Conservation (phyloP, 345 rosid genomes). For the Heritiera littoralis region DNA sequence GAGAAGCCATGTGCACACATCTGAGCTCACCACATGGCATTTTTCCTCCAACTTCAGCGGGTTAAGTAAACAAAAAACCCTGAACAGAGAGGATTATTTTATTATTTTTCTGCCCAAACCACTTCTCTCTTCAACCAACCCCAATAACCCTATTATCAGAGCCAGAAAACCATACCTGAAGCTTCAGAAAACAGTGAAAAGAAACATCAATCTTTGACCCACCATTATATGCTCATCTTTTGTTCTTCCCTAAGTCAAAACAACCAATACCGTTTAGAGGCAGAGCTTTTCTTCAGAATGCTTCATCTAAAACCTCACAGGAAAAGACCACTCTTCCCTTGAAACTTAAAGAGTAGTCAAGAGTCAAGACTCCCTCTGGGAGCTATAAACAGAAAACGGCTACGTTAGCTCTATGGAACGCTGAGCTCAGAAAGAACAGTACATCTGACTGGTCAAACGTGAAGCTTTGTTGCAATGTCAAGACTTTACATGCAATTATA, state of each 20-base stretch:
- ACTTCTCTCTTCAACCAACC: slow-evolving; percentile 17
- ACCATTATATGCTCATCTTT: not conserved
- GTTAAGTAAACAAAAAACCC: slow-evolving; percentile 11
- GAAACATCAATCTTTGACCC: slow-evolving; percentile 9
- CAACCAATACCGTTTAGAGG: slow-evolving; percentile 12
- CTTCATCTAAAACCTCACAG: not conserved
- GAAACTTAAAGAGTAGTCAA: not conserved
- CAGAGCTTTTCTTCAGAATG: slow-evolving; percentile 13
- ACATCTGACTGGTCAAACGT: not conserved
- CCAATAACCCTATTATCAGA: slow-evolving; percentile 29
- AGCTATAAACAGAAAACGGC: not conserved
- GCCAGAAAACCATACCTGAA: slow-evolving; percentile 18
- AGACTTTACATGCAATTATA: slow-evolving; percentile 20
- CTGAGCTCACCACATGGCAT: slow-evolving; percentile 17
- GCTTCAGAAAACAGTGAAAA: slow-evolving; percentile 9
- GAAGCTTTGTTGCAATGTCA: slow-evolving; percentile 18
- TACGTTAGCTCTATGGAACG: not conserved
- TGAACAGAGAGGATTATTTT: slow-evolving; percentile 1
- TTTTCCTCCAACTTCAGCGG: slow-evolving; percentile 29
- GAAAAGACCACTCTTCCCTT: not conserved
- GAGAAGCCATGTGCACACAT: slow-evolving; percentile 10
- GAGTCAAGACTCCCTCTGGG: not conserved
- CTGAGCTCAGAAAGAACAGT: not conserved
- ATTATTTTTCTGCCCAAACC: slow-evolving; percentile 8
- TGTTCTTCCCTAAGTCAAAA: not conserved